Evolutionary conservation across 371 early-diverging fungal species (phyloP).

Genomic region (Haplosporangium sp.): DNA sequence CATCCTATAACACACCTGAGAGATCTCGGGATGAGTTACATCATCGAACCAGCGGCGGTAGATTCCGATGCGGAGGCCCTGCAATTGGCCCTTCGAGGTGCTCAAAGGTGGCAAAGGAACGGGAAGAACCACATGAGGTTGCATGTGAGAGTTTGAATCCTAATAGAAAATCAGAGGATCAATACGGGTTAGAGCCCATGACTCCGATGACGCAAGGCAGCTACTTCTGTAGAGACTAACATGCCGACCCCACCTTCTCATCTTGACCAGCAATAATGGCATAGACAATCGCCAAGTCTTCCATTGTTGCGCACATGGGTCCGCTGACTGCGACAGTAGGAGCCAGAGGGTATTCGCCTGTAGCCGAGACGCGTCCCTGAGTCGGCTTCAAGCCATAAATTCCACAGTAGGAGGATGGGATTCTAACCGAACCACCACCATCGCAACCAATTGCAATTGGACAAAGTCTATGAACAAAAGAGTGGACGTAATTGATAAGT

Average conservation of each 20-base stretch:
- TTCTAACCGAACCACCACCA: conserved; percentile 81
- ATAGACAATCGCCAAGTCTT: conserved; percentile 73
- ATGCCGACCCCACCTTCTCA: conserved; percentile 39
- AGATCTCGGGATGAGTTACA: conserved; percentile 62
- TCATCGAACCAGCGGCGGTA: conserved; percentile 63
- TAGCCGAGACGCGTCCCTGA: conserved; percentile 67
- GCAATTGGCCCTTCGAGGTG: conserved; percentile 34
- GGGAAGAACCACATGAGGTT: conserved; percentile 54
- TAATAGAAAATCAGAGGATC: conserved; percentile 3
- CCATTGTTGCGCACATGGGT: conserved; percentile 73
- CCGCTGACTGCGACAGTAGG: conserved; percentile 70
- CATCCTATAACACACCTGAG: conserved; percentile 57
- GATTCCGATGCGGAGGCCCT: conserved; percentile 66
- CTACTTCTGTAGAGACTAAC: not conserved
- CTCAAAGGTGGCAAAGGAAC: conserved; percentile 11
- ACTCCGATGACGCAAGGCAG: not conserved
- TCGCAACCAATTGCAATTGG: conserved; percentile 81
- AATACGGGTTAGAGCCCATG: not conserved
- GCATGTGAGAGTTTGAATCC: conserved; percentile 51
- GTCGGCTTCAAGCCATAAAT: conserved; percentile 82
- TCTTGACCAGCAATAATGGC: conserved; percentile 74
- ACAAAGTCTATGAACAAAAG: conserved; percentile 58
- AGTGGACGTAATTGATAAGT: not conserved
- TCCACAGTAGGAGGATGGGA: conserved; percentile 79
- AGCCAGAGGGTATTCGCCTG: conserved; percentile 63